Evolutionary conservation across 768 basidiomycete species (phyloP), one percentile per base, ranked within the genome.

Genomic region (Lentinus tigrinus): DNA sequence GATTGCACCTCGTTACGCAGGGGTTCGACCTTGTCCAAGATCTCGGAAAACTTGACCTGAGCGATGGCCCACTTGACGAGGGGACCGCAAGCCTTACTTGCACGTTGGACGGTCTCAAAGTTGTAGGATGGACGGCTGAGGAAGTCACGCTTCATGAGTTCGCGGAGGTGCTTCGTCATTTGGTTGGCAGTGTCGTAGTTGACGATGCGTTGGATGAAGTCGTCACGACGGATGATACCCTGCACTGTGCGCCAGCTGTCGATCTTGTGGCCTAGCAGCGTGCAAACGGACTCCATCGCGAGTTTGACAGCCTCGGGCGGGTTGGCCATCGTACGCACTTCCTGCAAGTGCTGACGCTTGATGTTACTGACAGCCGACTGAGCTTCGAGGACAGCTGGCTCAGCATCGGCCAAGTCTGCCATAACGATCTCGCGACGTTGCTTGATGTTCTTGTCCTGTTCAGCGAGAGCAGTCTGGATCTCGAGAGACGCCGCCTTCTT

Each of bases 271-370:
- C 97, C 97, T 21, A 99, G 85, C 46, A 97, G 81, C 14, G 92
- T 95, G 72, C 97, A 98, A 39, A 97, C 96, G 1, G 95, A 97
- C 69, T 98, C 97, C 95, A 98, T 98, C 16, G 97, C 93, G 44
- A 96, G 74, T 72, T 98, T 98, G 64, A 98, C 95, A 4, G 93
- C 90, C 71, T 98, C 97, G 0, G 97, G 97, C 46, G 97, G 97
- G 68, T 98, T 98, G 43, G 94, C 92, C 95, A 99, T 98, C 10
- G 93, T 84, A 66, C 97, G 85, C 40, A 98, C 97, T 84, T 99
- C 97, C 69, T 95, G 91, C 40, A 99, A 76, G 67, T 98, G 95
- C 68, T 94, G 91, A 64, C 87, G 86, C 74, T 93, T 97, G 79
- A 99, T 98, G 70, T 89, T 96, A 65, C 89, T 92, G 67, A 99